phyloP scores from a whole-genome alignment of 2,329 filamentous ascomycete species.

The Nemania sp. region DNA sequence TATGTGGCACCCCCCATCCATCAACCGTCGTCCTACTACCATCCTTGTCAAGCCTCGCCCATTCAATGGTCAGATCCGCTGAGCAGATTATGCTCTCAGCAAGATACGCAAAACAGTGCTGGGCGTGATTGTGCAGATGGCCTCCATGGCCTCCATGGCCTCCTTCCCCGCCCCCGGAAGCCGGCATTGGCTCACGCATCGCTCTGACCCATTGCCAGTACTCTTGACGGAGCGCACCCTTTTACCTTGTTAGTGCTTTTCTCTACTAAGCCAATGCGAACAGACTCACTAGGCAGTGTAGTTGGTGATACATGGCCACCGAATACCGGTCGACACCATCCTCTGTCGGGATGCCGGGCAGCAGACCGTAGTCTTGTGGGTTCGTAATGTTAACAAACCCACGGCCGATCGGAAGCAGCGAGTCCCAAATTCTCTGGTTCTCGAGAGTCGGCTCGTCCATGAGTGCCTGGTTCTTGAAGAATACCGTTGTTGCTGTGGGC shows the following conservation, averaged over 20 bases:
- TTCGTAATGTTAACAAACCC: neutral
- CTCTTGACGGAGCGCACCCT: neutral
- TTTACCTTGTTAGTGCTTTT: neutral
- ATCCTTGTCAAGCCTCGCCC: neutral
- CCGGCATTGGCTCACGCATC: neutral
- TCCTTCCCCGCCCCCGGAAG: neutral
- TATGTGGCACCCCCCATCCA: neutral
- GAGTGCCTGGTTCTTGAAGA: neutral
- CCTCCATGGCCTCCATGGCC: too few species aligned
- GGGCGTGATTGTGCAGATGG: neutral
- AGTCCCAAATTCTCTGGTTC: neutral
- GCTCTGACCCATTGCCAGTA: neutral
- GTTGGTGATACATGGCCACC: neutral
- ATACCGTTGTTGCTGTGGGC: neutral
- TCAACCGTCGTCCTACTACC: neutral
- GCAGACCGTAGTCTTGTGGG: neutral
- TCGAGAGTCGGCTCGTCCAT: neutral
- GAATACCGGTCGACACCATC: neutral
- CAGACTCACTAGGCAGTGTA: neutral
- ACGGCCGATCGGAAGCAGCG: neutral
- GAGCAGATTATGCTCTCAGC: neutral
- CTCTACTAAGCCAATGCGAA: neutral
- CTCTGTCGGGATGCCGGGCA: neutral
- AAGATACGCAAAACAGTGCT: neutral
- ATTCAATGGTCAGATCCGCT: neutral